Evolutionary conservation across 129 eudicot species (phyloP).

Genomic region (Cynara cardunculus): DNA sequence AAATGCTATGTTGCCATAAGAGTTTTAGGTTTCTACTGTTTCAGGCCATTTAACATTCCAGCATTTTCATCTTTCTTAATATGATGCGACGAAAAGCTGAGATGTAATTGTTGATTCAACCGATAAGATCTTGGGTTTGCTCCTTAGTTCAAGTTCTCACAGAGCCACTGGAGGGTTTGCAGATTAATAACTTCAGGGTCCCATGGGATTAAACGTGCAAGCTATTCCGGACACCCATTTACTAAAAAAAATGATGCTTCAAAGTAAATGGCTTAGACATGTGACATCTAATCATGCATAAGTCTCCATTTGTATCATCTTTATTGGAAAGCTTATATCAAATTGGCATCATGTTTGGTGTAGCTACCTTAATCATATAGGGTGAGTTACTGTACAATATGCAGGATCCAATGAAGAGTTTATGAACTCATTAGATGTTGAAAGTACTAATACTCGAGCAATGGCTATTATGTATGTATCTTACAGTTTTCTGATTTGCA

Average conservation of each 20-base stretch:
- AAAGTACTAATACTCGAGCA: background rate
- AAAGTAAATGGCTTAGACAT: background rate
- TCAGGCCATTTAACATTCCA: too few relatives aligned
- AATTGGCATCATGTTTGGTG: slow-evolving; percentile 10
- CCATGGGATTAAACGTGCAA: background rate
- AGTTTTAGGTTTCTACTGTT: too few relatives aligned
- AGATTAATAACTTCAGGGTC: too few relatives aligned
- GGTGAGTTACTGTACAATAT: slow-evolving; percentile 9
- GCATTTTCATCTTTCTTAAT: too few relatives aligned
- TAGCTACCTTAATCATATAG: slow-evolving; percentile 13
- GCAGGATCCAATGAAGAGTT: slow-evolving; percentile 27
- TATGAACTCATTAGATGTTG: background rate
- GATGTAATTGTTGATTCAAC: background rate
- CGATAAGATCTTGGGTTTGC: too few relatives aligned
- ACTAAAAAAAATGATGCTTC: background rate
- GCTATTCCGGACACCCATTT: too few relatives aligned
- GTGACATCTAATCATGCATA: background rate
- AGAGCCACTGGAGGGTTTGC: too few relatives aligned
- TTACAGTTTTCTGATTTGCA: slow-evolving; percentile 75
- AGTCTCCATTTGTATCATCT: background rate
- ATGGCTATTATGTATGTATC: slow-evolving; percentile 5
- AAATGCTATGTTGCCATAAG: too few relatives aligned
- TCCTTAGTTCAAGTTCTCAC: too few relatives aligned
- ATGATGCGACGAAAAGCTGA: background rate
- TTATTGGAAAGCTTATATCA: background rate